Base-by-base conservation (phyloP, 805 yeast genomes). In the Debaryomyces tyrocola region DNA sequence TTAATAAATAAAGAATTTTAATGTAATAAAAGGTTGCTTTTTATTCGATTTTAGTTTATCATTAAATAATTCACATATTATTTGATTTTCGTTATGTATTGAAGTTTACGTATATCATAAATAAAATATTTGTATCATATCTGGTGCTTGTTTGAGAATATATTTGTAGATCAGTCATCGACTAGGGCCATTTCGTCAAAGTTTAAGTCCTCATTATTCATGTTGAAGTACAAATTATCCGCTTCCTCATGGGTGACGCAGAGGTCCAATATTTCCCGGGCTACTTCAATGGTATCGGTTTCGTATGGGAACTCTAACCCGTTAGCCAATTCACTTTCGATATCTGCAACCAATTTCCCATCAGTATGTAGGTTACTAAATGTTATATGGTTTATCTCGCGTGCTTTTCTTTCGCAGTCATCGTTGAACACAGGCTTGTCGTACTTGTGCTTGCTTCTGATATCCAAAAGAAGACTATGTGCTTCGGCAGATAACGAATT, bases 231-330 rank as follows among this genome's bases (percentile, higher is more conserved):
- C 50, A 89, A 67, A 44, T 82, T 79, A 62, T 90, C 96, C 0
- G 90, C 89, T 54, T 87, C 95, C 52, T 86, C 90, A 56, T 84
- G 83, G 4, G 89, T 85, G 9, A 83, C 78, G 48, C 83, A 81
- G 21, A 77, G 74, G 48, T 84, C 89, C 44, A 90, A 67, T 15
- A 89, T 77, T 51, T 84, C 87, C 50, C 89, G 72, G 0, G 95
- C 84, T 57, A 84, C 67, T 50, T 84, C 89, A 33, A 85, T 80
- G 2, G 82, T 80, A 47, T 79, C 83, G 46, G 73, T 78, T 46
- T 80, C 83, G 56, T 83, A 84, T 5, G 81, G 77, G 48, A 82
- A 75, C 56, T 83, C 88, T 11, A 82, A 58, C 1, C 88, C 88
- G 56, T 83, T 82, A 41, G 82, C 71, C 40, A 67, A 65, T 7